Percentiles rank a stretch among this genome's conserved stretches.
Evolutionary conservation across 164 flowering plant species (phyloP).

Genomic region (Magnolia sinica): DNA sequence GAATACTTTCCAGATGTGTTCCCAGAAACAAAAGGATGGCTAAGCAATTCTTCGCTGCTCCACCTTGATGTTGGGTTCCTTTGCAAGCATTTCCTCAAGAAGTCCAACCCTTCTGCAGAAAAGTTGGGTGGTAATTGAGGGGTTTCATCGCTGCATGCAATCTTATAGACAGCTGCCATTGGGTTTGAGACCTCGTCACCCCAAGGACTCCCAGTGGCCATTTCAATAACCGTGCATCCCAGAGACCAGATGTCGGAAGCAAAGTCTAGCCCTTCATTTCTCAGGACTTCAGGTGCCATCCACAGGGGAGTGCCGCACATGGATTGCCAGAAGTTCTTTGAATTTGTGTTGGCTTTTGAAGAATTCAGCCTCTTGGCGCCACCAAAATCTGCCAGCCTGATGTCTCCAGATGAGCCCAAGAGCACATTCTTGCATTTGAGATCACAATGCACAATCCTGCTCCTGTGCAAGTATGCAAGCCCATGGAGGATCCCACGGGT

Average conservation of each 20-base stretch:
- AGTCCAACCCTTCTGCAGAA: slow-evolving; percentile 47
- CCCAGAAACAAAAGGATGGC: slow-evolving; percentile 45
- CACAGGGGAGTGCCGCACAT: slow-evolving; percentile 58
- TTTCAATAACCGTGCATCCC: slow-evolving; percentile 62
- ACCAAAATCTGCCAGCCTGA: slow-evolving; percentile 63
- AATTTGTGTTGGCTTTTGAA: neutral
- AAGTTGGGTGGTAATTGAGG: slow-evolving; percentile 39
- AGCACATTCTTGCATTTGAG: slow-evolving; percentile 64
- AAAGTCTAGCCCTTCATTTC: slow-evolving; percentile 29
- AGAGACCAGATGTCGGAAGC: slow-evolving; percentile 63
- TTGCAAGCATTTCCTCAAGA: slow-evolving; percentile 45
- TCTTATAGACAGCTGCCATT: slow-evolving; percentile 39
- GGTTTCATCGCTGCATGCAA: slow-evolving; percentile 31
- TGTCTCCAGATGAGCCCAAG: slow-evolving; percentile 33
- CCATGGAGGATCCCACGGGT: slow-evolving; percentile 47
- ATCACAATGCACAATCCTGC: slow-evolving; percentile 57
- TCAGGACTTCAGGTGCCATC: slow-evolving; percentile 70
- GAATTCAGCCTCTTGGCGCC: slow-evolving; percentile 34
- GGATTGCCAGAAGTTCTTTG: slow-evolving; percentile 4
- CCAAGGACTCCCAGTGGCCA: slow-evolving; percentile 68
- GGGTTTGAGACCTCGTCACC: slow-evolving; percentile 22
- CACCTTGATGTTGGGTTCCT: slow-evolving; percentile 43
- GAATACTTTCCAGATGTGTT: neutral
- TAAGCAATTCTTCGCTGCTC: slow-evolving; percentile 33
- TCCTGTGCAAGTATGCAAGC: slow-evolving; percentile 39